A percentile compares a stretch with the other conserved stretches of the same genome.
These are phyloP conservation scores for Benincasa hispida DNA, from an alignment of 306 rosid species.

Conservation along the genomic window DNA sequence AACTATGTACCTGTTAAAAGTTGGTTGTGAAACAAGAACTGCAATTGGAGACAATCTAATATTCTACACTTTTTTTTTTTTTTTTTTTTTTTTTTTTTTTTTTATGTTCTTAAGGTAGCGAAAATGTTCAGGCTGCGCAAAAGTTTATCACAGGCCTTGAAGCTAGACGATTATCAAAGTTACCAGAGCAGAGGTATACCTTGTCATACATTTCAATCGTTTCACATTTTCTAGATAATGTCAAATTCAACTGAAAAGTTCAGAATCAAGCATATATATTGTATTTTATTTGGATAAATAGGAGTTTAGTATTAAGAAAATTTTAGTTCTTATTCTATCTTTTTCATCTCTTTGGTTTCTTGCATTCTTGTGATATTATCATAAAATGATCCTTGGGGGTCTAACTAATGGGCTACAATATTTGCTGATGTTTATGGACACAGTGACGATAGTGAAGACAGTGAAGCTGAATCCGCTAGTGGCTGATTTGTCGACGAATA, in stretches of 20 bases:
- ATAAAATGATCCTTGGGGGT: too few species aligned
- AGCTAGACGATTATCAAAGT: constrained; percentile 78
- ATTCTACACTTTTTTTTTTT: background rate
- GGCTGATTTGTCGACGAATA: constrained; percentile 14
- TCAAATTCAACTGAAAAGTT: background rate
- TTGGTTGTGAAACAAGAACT: background rate
- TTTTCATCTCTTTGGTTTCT: too few species aligned
- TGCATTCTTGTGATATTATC: too few species aligned
- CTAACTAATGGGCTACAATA: background rate
- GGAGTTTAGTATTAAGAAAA: background rate
- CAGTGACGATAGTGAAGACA: constrained; percentile 80
- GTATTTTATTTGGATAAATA: background rate
- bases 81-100: background rate
- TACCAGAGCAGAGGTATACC: constrained; percentile 62
- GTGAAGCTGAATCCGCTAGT: constrained; percentile 48
- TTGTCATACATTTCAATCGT: background rate
- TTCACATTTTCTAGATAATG: background rate
- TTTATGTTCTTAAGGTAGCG: constrained; percentile 46
- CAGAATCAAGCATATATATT: too few species aligned
- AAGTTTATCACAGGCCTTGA: constrained; percentile 92
- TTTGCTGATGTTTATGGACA: constrained; percentile 9
- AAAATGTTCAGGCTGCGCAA: constrained; percentile 78
- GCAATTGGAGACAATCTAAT: background rate
- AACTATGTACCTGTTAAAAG: background rate
- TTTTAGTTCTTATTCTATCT: background rate